A percentile compares a stretch with the other conserved stretches of the same genome.
Evolutionary conservation across 495 filamentous ascomycete species (phyloP).

Genomic region (Lophiostoma macrostomum): DNA sequence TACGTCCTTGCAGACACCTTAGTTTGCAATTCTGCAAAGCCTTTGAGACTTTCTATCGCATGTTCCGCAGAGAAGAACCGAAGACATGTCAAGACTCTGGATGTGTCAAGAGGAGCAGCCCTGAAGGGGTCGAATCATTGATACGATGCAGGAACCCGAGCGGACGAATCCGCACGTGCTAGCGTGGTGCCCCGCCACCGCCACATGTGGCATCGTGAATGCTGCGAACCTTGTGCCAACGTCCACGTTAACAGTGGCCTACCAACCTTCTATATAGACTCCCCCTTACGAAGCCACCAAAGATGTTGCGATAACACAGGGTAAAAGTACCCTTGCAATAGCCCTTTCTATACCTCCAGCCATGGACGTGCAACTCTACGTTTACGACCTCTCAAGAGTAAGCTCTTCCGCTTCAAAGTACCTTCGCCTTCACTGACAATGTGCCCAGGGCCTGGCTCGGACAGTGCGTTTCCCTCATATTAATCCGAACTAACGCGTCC

Average conservation of each 20-base stretch:
- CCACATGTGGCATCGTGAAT: slow-evolving; percentile 4
- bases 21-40: too few species aligned
- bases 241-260: slow-evolving; percentile 10
- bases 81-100: too few species aligned
- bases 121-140: too few species aligned
- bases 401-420: slow-evolving; percentile 10
- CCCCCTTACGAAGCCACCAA: background rate
- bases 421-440: slow-evolving; percentile 9
- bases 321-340: background rate
- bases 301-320: background rate
- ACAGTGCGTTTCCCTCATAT: slow-evolving; percentile 15
- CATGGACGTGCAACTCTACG: slow-evolving; percentile 89
- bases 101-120: too few species aligned
- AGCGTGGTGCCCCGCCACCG: slow-evolving; percentile 17
- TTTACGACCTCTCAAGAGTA: slow-evolving; percentile 89
- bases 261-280: background rate
- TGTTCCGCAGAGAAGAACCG: too few species aligned
- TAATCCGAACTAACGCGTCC: background rate
- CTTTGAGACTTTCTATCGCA: too few species aligned
- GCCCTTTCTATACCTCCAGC: too few species aligned
- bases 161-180: slow-evolving; percentile 23
- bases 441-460: slow-evolving; percentile 22
- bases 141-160: background rate
- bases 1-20: too few species aligned
- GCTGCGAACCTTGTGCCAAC: background rate